A percentile compares a stretch with the other conserved stretches of the same genome.
phyloP scores from a whole-genome alignment of 2,329 filamentous ascomycete genomes.

The Knoxdaviesia capensis region DNA sequence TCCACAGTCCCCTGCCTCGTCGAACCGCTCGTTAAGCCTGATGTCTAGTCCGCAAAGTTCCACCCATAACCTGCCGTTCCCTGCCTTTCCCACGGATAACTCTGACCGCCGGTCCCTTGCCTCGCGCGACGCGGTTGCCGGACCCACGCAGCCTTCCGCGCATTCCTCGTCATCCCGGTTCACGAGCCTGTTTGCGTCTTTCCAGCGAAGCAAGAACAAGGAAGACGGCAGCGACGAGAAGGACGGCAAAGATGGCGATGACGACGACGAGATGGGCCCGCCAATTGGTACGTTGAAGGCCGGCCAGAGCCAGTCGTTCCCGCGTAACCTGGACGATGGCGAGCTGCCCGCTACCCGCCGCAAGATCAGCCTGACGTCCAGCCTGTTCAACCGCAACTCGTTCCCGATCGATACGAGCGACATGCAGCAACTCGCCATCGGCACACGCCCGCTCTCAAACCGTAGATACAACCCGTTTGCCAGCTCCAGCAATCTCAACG shows the following conservation, averaged over 20 bases:
- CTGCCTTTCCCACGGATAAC: constrained; percentile 9
- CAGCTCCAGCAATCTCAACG: constrained; percentile 25
- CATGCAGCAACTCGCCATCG: constrained; percentile 6
- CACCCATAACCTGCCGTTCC: constrained; percentile 34
- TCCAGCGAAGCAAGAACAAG: constrained; percentile 37
- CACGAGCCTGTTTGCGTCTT: constrained; percentile 35
- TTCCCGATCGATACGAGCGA: constrained; percentile 23
- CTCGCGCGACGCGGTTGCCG: too few relatives aligned
- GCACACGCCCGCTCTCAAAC: constrained; percentile 18
- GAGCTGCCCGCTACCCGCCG: constrained; percentile 32
- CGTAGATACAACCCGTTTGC: constrained; percentile 25
- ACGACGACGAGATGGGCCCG: constrained; percentile 35
- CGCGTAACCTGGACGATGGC: constrained; percentile 35
- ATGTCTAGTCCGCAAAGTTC: constrained; percentile 44
- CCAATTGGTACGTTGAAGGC: constrained; percentile 48
- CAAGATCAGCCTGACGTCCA: constrained; percentile 32
- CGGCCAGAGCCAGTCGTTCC: constrained; percentile 61
- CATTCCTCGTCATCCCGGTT: constrained; percentile 14
- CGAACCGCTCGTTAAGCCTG: constrained; percentile 32
- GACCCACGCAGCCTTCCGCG: too few relatives aligned
- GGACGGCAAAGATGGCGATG: constrained; percentile 6
- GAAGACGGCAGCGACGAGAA: constrained; percentile 23
- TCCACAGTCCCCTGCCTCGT: constrained; percentile 40
- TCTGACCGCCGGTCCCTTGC: constrained; percentile 4
- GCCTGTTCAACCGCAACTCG: constrained; percentile 38